Evolutionary conservation across 345 rosid species (phyloP).

Genomic region (Triadica sebifera): DNA sequence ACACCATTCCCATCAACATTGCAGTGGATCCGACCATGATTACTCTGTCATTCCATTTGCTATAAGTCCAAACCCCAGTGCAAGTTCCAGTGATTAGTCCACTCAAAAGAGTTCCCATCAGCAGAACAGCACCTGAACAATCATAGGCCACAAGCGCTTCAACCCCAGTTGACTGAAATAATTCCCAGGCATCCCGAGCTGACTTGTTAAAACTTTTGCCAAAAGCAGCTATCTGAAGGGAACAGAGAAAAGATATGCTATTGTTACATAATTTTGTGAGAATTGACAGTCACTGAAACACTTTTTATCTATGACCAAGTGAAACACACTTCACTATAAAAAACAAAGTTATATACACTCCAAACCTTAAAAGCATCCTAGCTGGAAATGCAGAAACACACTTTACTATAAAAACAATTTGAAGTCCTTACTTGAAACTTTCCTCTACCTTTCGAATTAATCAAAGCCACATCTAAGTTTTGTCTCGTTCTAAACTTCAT

Average conservation of each 20-base stretch:
- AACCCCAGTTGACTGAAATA: conserved; percentile 96
- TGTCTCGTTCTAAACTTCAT: neutral
- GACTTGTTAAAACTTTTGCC: conserved; percentile 93
- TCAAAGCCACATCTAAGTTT: neutral
- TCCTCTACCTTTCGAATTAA: neutral
- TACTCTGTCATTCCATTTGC: conserved; percentile 54
- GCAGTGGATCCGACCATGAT: conserved; percentile 89
- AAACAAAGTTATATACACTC: too few species aligned
- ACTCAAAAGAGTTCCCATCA: conserved; percentile 85
- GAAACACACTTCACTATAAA: too few species aligned
- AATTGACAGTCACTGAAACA: conserved; percentile 1
- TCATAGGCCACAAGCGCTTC: conserved; percentile 96
- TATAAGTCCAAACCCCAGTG: conserved; percentile 81
- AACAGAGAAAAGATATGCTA: conserved; percentile 10
- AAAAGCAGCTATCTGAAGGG: conserved; percentile 72
- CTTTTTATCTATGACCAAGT: too few species aligned
- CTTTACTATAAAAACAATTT: neutral
- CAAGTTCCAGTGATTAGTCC: conserved; percentile 93
- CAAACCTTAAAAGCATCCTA: neutral
- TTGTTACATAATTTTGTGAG: conserved; percentile 1
- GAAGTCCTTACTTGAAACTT: neutral
- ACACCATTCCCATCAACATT: conserved; percentile 95
- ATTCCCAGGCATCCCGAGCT: conserved; percentile 98
- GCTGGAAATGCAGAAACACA: neutral
- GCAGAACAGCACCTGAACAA: conserved; percentile 89